phyloP scores from a whole-genome alignment of 129 eudicot species.

The Pseudognaphalium luteoalbum region DNA sequence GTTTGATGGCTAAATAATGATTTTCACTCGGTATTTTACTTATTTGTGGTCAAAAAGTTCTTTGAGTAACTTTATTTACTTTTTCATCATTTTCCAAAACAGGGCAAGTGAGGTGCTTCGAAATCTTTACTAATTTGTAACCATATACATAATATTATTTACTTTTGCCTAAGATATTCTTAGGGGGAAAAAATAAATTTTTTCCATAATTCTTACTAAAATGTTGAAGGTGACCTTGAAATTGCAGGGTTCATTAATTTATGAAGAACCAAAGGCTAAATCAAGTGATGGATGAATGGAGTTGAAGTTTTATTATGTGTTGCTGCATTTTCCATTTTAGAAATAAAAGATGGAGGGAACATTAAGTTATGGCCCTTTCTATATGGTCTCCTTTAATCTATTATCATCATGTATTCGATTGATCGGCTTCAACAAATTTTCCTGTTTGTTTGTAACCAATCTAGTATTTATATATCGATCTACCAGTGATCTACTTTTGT shows the following conservation, averaged over 20 bases:
- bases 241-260: slow-evolving; percentile 10
- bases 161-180: background rate
- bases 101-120: too few species aligned
- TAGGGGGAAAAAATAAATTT: background rate
- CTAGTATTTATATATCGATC: background rate
- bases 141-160: too few species aligned
- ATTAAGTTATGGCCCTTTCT: slow-evolving; percentile 5
- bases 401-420: background rate
- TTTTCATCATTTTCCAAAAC: too few species aligned
- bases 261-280: slow-evolving; percentile 5
- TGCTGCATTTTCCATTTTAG: slow-evolving; percentile 10
- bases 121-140: too few species aligned
- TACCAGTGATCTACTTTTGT: background rate
- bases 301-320: background rate
- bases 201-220: background rate
- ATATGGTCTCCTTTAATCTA: background rate
- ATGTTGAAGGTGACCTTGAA: background rate
- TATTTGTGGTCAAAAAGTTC: too few species aligned
- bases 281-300: slow-evolving; percentile 16
- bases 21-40: too few species aligned
- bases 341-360: slow-evolving; percentile 16
- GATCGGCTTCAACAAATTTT: background rate
- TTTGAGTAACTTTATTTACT: too few species aligned
- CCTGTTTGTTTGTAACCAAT: background rate
- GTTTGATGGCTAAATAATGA: too few species aligned